phyloP scores from a whole-genome alignment of 2,329 filamentous ascomycete genomes.

The Mycosphaerella sp. region DNA sequence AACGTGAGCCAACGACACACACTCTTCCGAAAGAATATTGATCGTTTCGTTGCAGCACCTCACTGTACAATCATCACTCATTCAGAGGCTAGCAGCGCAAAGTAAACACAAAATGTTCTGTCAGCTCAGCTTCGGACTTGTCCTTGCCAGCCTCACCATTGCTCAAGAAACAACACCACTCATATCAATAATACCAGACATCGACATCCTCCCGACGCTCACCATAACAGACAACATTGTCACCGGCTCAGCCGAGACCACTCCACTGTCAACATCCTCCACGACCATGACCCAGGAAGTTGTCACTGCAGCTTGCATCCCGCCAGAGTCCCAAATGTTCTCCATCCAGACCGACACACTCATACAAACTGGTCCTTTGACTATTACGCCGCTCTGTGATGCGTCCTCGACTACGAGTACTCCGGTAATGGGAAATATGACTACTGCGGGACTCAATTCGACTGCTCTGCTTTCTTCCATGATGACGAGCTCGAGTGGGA shows the following conservation, averaged over 20 bases:
- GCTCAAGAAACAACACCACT: too few relatives aligned
- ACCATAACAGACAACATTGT: constrained; percentile 7
- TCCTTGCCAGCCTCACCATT: constrained; percentile 4
- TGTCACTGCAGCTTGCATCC: constrained; percentile 10
- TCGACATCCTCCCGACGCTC: constrained; percentile 11
- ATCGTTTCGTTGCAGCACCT: not conserved
- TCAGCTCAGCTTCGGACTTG: not conserved
- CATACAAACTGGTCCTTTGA: constrained; percentile 10
- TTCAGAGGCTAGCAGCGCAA: too few relatives aligned
- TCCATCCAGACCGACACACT: constrained; percentile 22
- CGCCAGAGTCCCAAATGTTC: constrained; percentile 13
- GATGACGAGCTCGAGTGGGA: too few relatives aligned
- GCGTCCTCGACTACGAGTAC: constrained; percentile 1
- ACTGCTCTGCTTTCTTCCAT: too few relatives aligned
- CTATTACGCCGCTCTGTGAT: constrained; percentile 12
- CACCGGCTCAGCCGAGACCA: not conserved
- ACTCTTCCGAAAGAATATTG: too few relatives aligned
- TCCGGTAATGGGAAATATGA: constrained; percentile 2
- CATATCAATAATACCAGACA: too few relatives aligned
- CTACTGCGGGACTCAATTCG: too few relatives aligned
- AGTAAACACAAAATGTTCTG: not conserved
- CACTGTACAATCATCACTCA: not conserved
- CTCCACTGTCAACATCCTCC: not conserved
- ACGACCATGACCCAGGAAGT: constrained; percentile 1
- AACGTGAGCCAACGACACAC: not conserved